Base-by-base conservation (phyloP, 2,329 filamentous ascomycete genomes). In the Scedosporium aurantiacum region DNA sequence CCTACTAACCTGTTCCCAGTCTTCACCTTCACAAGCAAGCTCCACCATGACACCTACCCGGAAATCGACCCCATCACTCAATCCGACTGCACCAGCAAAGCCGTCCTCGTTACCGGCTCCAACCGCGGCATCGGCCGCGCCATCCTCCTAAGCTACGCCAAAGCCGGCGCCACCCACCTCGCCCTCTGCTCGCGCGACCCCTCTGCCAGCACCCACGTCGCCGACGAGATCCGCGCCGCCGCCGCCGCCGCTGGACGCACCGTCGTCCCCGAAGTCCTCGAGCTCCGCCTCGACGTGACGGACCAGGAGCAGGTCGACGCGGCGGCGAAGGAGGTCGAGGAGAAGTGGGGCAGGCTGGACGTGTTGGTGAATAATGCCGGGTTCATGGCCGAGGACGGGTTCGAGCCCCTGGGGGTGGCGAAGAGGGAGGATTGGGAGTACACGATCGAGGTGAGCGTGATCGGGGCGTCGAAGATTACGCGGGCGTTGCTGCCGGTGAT, bases 81-180 rank as follows among this genome's bases (percentile, higher is more conserved):
- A 27, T 66, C 69, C 43, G 65, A 77, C 63, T 74, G 79, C 32
- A 60, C 67, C 5, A 71, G 71, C 7, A 73, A 73, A 60, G 68
- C 69, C 10, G 69, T 77, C 57, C 74, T 87, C 62, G 77, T 86
- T 58, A 82, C 77, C 0, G 83, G 82, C 7, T 82, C 78, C 0
- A 80, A 78, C 2, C 78, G 77, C 45, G 82, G 82, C 3, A 77
- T 84, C 41, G 82, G 84, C 5, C 73, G 73, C 3, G 75, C 78
- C 12, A 81, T 78, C 4, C 82, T 82, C 1, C 67, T 81, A n/a
- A 78, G 80, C 8, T 86, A 78, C 65, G 83, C 82, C 23, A 72
- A 72, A 65, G 82, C 82, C 3, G 79, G 79, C 4, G 79, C 77
- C 37, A 74, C 77, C 0, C 68, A 71, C 41, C 81, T 87, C 61